Evolutionary conservation across 108 stramenopile species (phyloP).

Genomic region (Cyclotella baltica): DNA sequence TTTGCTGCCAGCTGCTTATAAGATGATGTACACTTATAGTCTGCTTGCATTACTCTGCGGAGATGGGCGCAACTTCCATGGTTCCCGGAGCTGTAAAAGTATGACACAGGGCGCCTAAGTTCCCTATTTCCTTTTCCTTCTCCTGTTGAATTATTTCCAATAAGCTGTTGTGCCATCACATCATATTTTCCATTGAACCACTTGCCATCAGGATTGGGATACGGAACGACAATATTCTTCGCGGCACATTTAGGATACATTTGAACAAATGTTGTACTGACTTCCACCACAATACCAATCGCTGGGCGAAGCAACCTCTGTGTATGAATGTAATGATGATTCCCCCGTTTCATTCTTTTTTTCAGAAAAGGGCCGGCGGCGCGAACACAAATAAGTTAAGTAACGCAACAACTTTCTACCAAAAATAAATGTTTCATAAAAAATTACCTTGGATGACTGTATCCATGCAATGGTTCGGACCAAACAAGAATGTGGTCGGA

Average conservation of each 20-base stretch:
- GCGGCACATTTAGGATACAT: slow-evolving; percentile 6
- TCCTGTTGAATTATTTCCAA: not conserved
- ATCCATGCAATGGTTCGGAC: not conserved
- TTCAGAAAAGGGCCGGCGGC: too few species aligned
- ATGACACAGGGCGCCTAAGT: not conserved
- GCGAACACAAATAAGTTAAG: too few species aligned
- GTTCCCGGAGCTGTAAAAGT: not conserved
- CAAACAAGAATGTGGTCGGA: slow-evolving; percentile 9
- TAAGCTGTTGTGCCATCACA: not conserved
- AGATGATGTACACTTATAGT: not conserved
- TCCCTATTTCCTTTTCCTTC: not conserved
- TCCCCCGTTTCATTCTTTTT: slow-evolving; percentile 6
- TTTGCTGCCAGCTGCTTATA: not conserved
- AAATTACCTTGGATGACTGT: not conserved
- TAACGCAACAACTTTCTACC: too few species aligned
- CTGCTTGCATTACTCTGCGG: not conserved
- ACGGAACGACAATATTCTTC: not conserved
- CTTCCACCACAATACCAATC: not conserved
- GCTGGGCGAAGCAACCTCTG: not conserved
- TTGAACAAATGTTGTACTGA: slow-evolving; percentile 7
- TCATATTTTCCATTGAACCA: slow-evolving; percentile 7
- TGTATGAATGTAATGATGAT: not conserved
- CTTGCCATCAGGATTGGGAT: slow-evolving; percentile 6
- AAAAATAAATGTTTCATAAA: too few species aligned
- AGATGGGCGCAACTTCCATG: not conserved